Base-by-base conservation (phyloP, 345 rosid species). In the Leavenworthia alabamica region DNA sequence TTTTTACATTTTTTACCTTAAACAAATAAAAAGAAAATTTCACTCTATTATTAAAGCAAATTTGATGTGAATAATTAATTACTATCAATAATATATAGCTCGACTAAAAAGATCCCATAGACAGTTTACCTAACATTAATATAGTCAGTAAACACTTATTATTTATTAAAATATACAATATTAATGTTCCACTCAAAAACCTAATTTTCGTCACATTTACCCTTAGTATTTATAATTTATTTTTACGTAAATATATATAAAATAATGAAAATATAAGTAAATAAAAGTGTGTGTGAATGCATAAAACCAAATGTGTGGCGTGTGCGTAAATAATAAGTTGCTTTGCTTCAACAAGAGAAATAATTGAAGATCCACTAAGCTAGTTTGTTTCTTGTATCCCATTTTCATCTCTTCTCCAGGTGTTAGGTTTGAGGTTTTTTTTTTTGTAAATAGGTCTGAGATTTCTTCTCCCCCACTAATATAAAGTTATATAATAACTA, bases 301-400 rank as follows among this genome's bases (percentile, higher is more conserved):
- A 58, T 12, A 37, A 37, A 37, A 37, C 9, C 31, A 66, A 37
- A 46, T 23, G 23, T 45, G 39, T 32, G 47, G 72, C 12, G 40
- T 51, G n/a, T n/a, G n/a, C n/a, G n/a, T n/a, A n/a, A 41, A 43
- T 43, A 51, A 60, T 60, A 61, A 61, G 62, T 26, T 48, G 73
- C 36, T 56, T 52, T 52, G 55, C n/a, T 53, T 69, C 41, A 44
- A 53, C 49, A 53, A 69, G 49, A 69, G 35, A 52, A 9, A 60
- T 52, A 45, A 61, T 60, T 36, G 56, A 44, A 45, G 56, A 61
- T 48, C 62, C 68, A 69, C 73, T 69, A n/a, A n/a, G n/a, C n/a
- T n/a, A 61, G 27, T 35, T 53, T 44, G 26, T 53, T 67, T 58
- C 44, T 58, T 57, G 64, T 35, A 29, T 68, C 15, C 60, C 46